Evolutionary conservation across 352 stramenopile species (phyloP).

Genomic region (Phytopythium montanum): DNA sequence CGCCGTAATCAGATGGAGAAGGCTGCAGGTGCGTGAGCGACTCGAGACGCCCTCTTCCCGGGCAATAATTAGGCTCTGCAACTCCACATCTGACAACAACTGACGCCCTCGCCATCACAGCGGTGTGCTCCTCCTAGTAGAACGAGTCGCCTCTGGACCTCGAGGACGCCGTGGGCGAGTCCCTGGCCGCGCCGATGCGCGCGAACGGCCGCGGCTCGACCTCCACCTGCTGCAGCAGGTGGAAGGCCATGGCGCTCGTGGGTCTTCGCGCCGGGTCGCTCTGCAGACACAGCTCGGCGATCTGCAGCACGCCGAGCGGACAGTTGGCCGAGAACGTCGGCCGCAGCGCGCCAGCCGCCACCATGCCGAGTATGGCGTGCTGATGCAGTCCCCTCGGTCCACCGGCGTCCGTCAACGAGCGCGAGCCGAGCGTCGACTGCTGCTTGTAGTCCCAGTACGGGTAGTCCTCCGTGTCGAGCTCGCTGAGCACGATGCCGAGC

Average conservation of each 20-base stretch:
- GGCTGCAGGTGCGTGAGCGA: not conserved
- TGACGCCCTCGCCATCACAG: too few relatives aligned
- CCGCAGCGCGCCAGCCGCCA: constrained; percentile 42
- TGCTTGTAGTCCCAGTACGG: constrained; percentile 52
- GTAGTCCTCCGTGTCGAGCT: constrained; percentile 59
- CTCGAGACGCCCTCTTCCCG: not conserved
- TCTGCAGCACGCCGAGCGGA: constrained; percentile 40
- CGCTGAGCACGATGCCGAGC: constrained; percentile 43
- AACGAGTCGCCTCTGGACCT: constrained; percentile 1
- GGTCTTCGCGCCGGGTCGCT: constrained; percentile 45
- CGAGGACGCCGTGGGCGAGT: constrained; percentile 3
- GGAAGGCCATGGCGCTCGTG: constrained; percentile 47
- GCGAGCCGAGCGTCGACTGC: constrained; percentile 29
- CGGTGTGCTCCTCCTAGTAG: not conserved
- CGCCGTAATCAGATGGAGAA: not conserved
- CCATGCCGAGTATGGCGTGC: constrained; percentile 52
- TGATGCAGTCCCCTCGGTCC: constrained; percentile 23
- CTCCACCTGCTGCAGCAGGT: constrained; percentile 43
- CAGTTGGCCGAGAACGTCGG: constrained; percentile 51
- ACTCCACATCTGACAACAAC: not conserved
- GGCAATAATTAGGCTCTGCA: not conserved
- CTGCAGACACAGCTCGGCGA: constrained; percentile 44
- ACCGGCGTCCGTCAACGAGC: not conserved
- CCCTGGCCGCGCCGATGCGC: not conserved
- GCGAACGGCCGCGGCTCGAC: constrained; percentile 8